Conservation (phyloP, 305 asterid genomes). For the Nicotiana rustica region DNA sequence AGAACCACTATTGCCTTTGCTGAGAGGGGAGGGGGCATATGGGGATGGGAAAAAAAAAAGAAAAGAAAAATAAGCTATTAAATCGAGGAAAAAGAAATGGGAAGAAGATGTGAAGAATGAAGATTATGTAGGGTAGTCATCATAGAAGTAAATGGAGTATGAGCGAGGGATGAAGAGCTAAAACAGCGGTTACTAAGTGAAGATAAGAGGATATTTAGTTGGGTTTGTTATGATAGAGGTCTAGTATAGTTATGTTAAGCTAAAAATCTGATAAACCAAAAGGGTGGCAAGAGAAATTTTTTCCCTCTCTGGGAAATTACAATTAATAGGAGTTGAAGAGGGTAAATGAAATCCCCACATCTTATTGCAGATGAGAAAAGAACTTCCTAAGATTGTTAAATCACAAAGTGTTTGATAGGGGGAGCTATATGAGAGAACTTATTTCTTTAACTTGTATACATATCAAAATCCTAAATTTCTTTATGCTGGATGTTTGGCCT, state of each 20-base stretch:
- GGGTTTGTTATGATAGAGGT: constrained; percentile 17
- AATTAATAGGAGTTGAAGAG: constrained; percentile 2
- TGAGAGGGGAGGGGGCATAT: too few species aligned
- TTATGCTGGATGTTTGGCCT: background rate
- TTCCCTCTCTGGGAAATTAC: background rate
- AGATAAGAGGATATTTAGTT: background rate
- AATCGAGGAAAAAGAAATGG: background rate
- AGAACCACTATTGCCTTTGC: too few species aligned
- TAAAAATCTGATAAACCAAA: constrained; percentile 12
- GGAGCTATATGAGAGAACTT: background rate
- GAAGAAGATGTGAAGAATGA: constrained; percentile 25
- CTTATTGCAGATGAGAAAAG: constrained; percentile 6
- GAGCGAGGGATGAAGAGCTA: constrained; percentile 14
- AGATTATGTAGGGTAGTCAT: constrained; percentile 8
- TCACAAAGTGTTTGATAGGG: background rate
- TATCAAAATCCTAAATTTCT: background rate
- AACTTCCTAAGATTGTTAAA: background rate
- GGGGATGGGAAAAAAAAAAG: background rate
- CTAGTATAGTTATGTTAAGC: constrained; percentile 1
- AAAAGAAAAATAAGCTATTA: background rate
- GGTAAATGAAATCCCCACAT: background rate
- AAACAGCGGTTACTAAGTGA: background rate
- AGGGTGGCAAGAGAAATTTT: background rate
- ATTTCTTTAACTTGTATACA: background rate
- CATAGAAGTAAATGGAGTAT: constrained; percentile 4